Percentiles rank a stretch among this genome's conserved stretches.
Evolutionary conservation across 2,329 filamentous ascomycete species (phyloP).

Genomic region (Mollisiaceae sp.): DNA sequence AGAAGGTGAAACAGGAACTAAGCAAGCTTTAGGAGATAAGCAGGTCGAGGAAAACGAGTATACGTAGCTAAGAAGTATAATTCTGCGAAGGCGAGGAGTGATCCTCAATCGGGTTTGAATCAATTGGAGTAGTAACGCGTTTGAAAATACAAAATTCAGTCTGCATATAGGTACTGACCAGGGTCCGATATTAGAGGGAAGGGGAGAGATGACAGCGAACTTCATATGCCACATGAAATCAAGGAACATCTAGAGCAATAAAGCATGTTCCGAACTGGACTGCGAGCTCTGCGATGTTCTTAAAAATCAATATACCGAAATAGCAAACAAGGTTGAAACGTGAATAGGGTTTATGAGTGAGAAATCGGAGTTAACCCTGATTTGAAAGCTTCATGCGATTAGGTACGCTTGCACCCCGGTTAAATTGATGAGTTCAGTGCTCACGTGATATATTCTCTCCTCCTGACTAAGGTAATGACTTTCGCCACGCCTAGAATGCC

Average conservation of each 20-base stretch:
- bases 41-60: slow-evolving; percentile 15
- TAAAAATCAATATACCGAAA: too few species aligned
- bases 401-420: background rate
- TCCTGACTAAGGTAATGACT: background rate
- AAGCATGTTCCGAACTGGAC: background rate
- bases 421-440: background rate
- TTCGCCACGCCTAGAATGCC: background rate
- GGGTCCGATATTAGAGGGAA: background rate
- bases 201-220: background rate
- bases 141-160: background rate
- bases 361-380: background rate
- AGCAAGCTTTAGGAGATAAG: slow-evolving; percentile 14
- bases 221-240: background rate
- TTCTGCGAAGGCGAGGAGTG: slow-evolving; percentile 13
- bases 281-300: too few species aligned
- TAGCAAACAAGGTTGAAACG: background rate
- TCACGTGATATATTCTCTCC: background rate
- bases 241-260: background rate
- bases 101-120: slow-evolving; percentile 20
- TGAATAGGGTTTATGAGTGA: too few species aligned
- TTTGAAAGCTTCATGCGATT: background rate
- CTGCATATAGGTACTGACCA: background rate
- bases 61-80: slow-evolving; percentile 16
- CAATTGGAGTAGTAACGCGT: background rate
- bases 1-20: background rate